Conservation (phyloP, 2,329 filamentous ascomycete species). For the Paraconiothyrium brasiliense region DNA sequence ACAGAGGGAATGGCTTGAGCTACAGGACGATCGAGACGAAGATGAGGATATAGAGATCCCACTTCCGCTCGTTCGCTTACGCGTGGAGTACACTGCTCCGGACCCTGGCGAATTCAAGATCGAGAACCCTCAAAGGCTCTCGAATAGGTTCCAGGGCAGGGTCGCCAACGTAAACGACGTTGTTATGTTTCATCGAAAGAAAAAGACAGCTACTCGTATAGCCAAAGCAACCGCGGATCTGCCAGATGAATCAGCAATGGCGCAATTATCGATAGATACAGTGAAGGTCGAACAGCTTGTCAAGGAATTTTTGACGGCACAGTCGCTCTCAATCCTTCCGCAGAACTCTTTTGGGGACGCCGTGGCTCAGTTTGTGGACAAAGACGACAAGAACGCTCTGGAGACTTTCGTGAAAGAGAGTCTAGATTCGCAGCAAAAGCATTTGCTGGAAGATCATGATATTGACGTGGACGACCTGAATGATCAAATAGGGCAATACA, state of each 20-base stretch:
- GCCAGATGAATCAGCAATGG: constrained; percentile 71
- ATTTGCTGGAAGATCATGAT: constrained; percentile 64
- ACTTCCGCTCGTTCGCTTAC: constrained; percentile 84
- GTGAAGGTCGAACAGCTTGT: constrained; percentile 91
- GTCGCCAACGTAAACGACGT: constrained; percentile 96
- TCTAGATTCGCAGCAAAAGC: constrained; percentile 54
- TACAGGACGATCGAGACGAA: constrained; percentile 66
- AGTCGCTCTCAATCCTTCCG: constrained; percentile 90
- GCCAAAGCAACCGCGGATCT: constrained; percentile 62
- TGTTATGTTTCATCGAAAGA: constrained; percentile 91
- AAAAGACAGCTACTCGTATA: constrained; percentile 61
- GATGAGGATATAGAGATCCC: constrained; percentile 71
- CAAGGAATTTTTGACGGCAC: constrained; percentile 83
- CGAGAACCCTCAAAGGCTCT: constrained; percentile 96
- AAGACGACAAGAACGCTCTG: constrained; percentile 94
- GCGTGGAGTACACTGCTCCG: constrained; percentile 87
- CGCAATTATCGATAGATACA: constrained; percentile 71
- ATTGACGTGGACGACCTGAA: constrained; percentile 75
- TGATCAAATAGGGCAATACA: constrained; percentile 76
- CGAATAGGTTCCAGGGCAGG: constrained; percentile 86
- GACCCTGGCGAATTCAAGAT: constrained; percentile 87
- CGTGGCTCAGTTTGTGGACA: constrained; percentile 90
- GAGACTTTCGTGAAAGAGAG: constrained; percentile 57
- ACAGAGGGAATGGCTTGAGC: constrained; percentile 78
- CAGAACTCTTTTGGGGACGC: constrained; percentile 94